A percentile compares a stretch with the other conserved stretches of the same genome.
Evolutionary conservation across 352 stramenopile genomes (phyloP).

Genomic region (Phytophthora ohioensis): DNA sequence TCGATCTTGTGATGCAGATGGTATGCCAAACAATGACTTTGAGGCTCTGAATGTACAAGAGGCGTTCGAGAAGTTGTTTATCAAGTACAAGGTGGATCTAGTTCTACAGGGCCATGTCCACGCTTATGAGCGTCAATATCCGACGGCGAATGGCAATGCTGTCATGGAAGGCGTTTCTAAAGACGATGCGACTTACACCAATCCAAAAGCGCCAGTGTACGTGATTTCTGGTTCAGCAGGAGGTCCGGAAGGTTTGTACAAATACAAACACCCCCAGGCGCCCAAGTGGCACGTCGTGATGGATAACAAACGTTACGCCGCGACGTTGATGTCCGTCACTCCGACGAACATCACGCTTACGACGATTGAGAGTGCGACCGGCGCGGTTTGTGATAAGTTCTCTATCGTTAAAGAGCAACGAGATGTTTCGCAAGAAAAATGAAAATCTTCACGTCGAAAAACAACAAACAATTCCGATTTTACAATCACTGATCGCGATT

Average conservation of each 20-base stretch:
- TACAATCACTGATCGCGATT: not conserved
- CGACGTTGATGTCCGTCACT: constrained; percentile 38
- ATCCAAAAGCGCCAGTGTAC: constrained; percentile 61
- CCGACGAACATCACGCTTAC: constrained; percentile 39
- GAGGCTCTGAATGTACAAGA: constrained; percentile 43
- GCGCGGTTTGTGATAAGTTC: constrained; percentile 46
- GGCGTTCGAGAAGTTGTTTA: constrained; percentile 65
- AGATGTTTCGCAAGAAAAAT: not conserved
- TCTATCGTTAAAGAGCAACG: constrained; percentile 43
- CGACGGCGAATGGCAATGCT: constrained; percentile 36
- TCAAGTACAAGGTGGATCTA: constrained; percentile 68
- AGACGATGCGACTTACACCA: constrained; percentile 44
- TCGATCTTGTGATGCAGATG: constrained; percentile 33
- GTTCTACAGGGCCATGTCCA: constrained; percentile 61
- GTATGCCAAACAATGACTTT: constrained; percentile 18
- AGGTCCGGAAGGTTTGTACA: constrained; percentile 40
- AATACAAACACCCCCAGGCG: constrained; percentile 15
- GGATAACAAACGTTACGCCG: constrained; percentile 41
- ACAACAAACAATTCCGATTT: no score
- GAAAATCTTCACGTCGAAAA: not conserved
- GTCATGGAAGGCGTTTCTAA: constrained; percentile 51
- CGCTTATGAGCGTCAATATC: constrained; percentile 58
- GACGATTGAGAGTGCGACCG: constrained; percentile 29
- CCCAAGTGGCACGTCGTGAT: constrained; percentile 42
- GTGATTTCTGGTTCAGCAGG: constrained; percentile 52